Percentiles rank a stretch among this genome's conserved stretches.
These are phyloP conservation scores for Leptomonas seymouri DNA, from an alignment of 208 protist genomes.

Conservation along the genomic window DNA sequence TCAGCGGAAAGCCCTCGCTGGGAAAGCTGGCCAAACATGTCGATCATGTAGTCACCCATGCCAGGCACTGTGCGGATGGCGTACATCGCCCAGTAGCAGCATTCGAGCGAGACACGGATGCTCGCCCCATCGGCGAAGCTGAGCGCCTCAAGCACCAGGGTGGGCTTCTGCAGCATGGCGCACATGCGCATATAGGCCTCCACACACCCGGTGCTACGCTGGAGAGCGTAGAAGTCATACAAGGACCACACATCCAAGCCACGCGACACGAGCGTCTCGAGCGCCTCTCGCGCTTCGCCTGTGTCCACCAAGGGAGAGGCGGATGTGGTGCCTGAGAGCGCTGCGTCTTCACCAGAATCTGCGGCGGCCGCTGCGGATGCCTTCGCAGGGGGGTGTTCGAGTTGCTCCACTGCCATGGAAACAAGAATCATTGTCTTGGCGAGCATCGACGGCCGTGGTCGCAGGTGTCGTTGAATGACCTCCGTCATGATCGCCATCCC, in stretches of 20 bases:
- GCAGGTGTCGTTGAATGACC: conserved; percentile 71
- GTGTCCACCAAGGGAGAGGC: not conserved
- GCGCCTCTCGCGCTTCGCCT: not conserved
- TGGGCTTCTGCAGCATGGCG: conserved; percentile 53
- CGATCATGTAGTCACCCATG: conserved; percentile 83
- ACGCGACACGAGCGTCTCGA: conserved; percentile 31
- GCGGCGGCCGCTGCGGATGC: conserved; percentile 32
- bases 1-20: conserved; percentile 77
- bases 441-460: conserved; percentile 72
- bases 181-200: conserved; percentile 84
- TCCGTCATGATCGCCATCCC: conserved; percentile 70
- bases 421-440: conserved; percentile 71
- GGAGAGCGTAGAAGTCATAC: conserved; percentile 87
- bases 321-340: not conserved
- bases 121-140: conserved; percentile 61
- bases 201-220: conserved; percentile 51
- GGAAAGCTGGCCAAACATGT: conserved; percentile 68
- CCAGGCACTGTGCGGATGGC: conserved; percentile 62
- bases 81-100: conserved; percentile 84
- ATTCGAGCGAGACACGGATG: conserved; percentile 64
- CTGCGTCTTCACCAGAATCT: not conserved
- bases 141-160: conserved; percentile 68
- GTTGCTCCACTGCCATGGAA: conserved; percentile 58
- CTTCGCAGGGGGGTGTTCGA: conserved; percentile 6
- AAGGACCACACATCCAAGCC: conserved; percentile 86